A percentile compares a stretch with the other conserved stretches of the same genome.
Conservation (phyloP, 2,329 filamentous ascomycete genomes). For the Triangularia setosa region DNA sequence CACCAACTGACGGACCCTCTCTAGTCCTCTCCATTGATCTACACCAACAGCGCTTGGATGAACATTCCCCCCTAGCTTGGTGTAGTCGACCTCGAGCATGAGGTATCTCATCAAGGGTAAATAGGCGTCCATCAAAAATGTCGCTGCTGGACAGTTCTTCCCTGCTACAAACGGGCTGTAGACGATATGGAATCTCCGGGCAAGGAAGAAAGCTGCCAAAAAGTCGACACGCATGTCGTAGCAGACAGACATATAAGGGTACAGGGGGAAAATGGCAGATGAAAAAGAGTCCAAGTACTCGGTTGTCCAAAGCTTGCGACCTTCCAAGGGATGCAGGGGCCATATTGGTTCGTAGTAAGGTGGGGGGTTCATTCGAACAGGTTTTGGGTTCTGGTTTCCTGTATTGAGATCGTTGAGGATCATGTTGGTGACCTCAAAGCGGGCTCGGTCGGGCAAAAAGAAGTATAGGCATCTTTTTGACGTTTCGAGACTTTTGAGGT, state of each 20-base stretch:
- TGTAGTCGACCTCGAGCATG: slow-evolving; percentile 40
- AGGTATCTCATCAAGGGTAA: slow-evolving; percentile 35
- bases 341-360: slow-evolving; percentile 34
- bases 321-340: slow-evolving; percentile 22
- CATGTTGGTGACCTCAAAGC: slow-evolving; percentile 24
- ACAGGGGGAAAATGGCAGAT: slow-evolving; percentile 26
- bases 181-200: slow-evolving; percentile 36
- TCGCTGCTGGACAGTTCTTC: slow-evolving; percentile 33
- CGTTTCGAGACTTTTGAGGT: not conserved
- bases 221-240: slow-evolving; percentile 37
- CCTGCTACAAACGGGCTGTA: slow-evolving; percentile 36
- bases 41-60: slow-evolving; percentile 11
- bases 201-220: slow-evolving; percentile 34
- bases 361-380: slow-evolving; percentile 30
- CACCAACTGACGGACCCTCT: slow-evolving; percentile 7
- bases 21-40: slow-evolving; percentile 5
- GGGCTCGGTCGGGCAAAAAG: slow-evolving; percentile 22
- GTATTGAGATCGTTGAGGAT: slow-evolving; percentile 18
- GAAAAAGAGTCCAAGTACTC: slow-evolving; percentile 33
- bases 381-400: slow-evolving; percentile 10
- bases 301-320: slow-evolving; percentile 8
- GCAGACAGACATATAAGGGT: slow-evolving; percentile 30
- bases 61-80: slow-evolving; percentile 23
- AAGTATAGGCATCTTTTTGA: slow-evolving; percentile 24
- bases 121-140: slow-evolving; percentile 35